Base-by-base conservation (phyloP, 1,284 basidiomycete species). In the Cryptococcus wingfieldii region DNA sequence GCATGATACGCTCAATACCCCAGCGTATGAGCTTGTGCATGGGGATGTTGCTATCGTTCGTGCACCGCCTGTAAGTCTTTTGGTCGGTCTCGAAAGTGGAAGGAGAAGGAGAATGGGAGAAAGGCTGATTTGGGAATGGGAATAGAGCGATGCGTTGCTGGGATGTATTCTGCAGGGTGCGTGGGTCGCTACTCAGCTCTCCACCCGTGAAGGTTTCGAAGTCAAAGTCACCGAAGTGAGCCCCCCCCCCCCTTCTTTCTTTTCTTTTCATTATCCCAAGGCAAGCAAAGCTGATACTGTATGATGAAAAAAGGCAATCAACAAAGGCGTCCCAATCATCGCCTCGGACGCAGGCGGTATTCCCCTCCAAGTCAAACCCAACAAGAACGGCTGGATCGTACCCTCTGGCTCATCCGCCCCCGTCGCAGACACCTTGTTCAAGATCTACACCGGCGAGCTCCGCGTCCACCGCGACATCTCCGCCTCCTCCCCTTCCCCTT, bases 291-390 rank as follows among this genome's bases (percentile, higher is more conserved):
- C 28, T 51, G 16, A 56, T 25, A n/a, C n/a, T n/a, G n/a, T n/a
- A n/a, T n/a, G n/a, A n/a, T n/a, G n/a, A n/a, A n/a, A n/a, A 19
- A 28, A 67, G 63, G 89, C 88, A 18, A 81, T 93, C 51, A 88
- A 92, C 74, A 83, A 88, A 34, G 87, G 87, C 62, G 87, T 87
- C 59, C 89, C 90, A 28, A 82, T 91, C 62, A 82, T 93, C 67
- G 88, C 88, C 14, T 85, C 80, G 53, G 83, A 81, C 58, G 91
- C 90, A 2, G 90, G 90, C 59, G 90, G 90, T 67, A 92, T 93
- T 70, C 90, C 90, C 41, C 83, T 93, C 52, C 90, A 93, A 71
- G 84, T 93, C 65, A 83, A 84, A 64, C 77, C 91, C 64, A 88
- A 88, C 59, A 86, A 89, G 75, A 88, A 86, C 62, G 90, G 90